phyloP scores from a whole-genome alignment of 106 monocot species.

The Apostasia shenzhenica region DNA sequence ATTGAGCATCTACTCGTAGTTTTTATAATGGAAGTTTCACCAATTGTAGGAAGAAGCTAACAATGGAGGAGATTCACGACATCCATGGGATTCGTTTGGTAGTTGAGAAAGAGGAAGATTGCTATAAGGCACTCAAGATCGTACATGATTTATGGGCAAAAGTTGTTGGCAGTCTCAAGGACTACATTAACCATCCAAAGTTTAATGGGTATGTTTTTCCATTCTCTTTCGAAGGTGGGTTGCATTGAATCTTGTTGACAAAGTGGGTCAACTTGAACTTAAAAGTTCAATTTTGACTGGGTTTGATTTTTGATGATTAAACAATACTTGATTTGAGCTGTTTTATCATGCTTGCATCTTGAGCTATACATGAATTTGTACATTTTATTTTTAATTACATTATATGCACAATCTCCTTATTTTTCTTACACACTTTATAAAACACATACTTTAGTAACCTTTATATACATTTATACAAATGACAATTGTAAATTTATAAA shows the following conservation, averaged over 20 bases:
- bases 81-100: conserved; percentile 77
- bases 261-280: neutral
- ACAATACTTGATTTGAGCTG: too few species aligned
- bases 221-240: too few species aligned
- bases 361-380: neutral
- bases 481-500: too few species aligned
- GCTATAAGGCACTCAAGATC: conserved; percentile 52
- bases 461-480: too few species aligned
- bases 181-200: conserved; percentile 79
- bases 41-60: conserved; percentile 41
- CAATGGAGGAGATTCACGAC: conserved; percentile 82
- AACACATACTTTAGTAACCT: too few species aligned
- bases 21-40: neutral
- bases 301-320: too few species aligned
- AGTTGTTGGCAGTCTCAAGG: conserved; percentile 57
- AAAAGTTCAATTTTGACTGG: too few species aligned
- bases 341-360: too few species aligned
- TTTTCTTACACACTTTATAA: too few species aligned
- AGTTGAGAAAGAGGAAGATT: conserved; percentile 76
- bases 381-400: neutral
- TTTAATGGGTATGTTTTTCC: conserved; percentile 61
- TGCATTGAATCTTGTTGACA: neutral
- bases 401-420: neutral
- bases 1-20: neutral
- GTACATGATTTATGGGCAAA: conserved; percentile 76